Evolutionary conservation across 768 basidiomycete genomes (phyloP).

Genomic region (Collybia sp.): DNA sequence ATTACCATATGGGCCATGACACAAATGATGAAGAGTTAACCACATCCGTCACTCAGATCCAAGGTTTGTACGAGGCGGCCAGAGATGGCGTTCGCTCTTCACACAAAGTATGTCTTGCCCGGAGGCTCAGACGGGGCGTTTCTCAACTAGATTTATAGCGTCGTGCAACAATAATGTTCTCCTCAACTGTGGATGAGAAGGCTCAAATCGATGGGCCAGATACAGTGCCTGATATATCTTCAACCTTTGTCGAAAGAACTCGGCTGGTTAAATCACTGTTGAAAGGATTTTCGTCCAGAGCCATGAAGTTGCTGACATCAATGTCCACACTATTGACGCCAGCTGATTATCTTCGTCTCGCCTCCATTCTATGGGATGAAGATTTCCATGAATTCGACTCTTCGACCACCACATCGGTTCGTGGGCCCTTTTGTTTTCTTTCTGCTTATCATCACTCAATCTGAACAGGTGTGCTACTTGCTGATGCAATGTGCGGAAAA

Average conservation of each 20-base stretch:
- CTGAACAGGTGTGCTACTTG: constrained; percentile 52
- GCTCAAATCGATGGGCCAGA: constrained; percentile 9
- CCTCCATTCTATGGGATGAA: constrained; percentile 53
- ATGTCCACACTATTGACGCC: constrained; percentile 49
- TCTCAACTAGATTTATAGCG: constrained; percentile 19
- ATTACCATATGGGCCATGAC: constrained; percentile 29
- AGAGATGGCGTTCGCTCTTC: constrained; percentile 38
- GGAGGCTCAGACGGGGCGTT: background rate
- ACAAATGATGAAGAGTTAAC: constrained; percentile 39
- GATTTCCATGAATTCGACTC: constrained; percentile 40
- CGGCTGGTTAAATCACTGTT: constrained; percentile 38
- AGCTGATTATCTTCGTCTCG: constrained; percentile 47
- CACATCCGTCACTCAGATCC: constrained; percentile 35
- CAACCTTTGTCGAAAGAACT: constrained; percentile 29
- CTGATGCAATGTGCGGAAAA: constrained; percentile 74
- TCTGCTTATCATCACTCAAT: background rate
- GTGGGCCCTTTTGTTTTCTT: constrained; percentile 13
- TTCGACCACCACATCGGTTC: constrained; percentile 44
- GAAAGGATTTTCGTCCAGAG: constrained; percentile 39
- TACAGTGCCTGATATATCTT: constrained; percentile 22
- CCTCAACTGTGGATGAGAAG: constrained; percentile 18
- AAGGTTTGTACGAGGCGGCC: constrained; percentile 47
- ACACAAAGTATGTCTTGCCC: constrained; percentile 33
- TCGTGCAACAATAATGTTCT: constrained; percentile 36
- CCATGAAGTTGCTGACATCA: constrained; percentile 58